Percentiles rank a stretch among this genome's conserved stretches.
phyloP scores from a whole-genome alignment of 2,329 filamentous ascomycete genomes.

The Talaromyces marneffei region DNA sequence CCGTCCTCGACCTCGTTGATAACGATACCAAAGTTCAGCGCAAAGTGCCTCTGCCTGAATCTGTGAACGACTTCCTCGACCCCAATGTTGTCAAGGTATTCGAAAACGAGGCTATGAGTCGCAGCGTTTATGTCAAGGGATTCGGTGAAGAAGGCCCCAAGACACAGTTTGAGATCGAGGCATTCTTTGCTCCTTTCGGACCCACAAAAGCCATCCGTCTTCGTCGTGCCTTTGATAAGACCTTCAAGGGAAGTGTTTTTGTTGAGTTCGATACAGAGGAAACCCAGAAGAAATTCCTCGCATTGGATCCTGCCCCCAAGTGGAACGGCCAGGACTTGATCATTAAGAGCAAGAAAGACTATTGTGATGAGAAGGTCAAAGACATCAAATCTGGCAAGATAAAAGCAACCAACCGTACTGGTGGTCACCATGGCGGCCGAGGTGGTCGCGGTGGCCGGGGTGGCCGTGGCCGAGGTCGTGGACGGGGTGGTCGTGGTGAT shows the following conservation, averaged over 20 bases:
- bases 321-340: slow-evolving; percentile 75
- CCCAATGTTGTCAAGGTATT: slow-evolving; percentile 49
- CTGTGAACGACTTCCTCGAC: slow-evolving; percentile 50
- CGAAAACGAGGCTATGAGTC: slow-evolving; percentile 61
- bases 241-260: slow-evolving; percentile 95
- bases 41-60: slow-evolving; percentile 61
- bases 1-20: slow-evolving; percentile 66
- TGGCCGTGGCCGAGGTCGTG: slow-evolving; percentile 4
- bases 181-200: slow-evolving; percentile 78
- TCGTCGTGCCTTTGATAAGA: slow-evolving; percentile 63
- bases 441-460: slow-evolving; percentile 16
- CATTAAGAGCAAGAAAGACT: slow-evolving; percentile 83
- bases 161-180: slow-evolving; percentile 90
- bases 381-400: slow-evolving; percentile 67
- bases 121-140: slow-evolving; percentile 86
- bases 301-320: slow-evolving; percentile 70
- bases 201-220: slow-evolving; percentile 78
- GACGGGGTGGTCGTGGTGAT: neutral
- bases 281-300: slow-evolving; percentile 71
- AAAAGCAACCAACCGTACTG: slow-evolving; percentile 43
- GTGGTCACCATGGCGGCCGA: slow-evolving; percentile 33
- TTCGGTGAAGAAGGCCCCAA: slow-evolving; percentile 79
- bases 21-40: slow-evolving; percentile 68
- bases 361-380: slow-evolving; percentile 70
- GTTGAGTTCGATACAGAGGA: slow-evolving; percentile 84